phyloP scores from a whole-genome alignment of 768 basidiomycete genomes.

The Phanerodontia chrysosporium region DNA sequence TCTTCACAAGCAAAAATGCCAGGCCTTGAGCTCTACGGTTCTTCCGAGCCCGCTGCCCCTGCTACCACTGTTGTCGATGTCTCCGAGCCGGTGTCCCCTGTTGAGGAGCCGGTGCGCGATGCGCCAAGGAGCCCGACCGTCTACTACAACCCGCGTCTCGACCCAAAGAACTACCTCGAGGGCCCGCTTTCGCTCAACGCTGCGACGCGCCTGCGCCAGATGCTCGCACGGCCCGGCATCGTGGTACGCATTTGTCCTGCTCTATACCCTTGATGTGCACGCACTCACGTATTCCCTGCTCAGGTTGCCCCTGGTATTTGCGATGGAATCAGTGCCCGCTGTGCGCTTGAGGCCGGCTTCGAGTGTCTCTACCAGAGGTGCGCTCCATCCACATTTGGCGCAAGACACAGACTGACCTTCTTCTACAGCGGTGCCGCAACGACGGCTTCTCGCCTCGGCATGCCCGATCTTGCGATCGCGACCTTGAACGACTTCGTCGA shows the following conservation, averaged over 20 bases:
- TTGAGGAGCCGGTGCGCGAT: not conserved
- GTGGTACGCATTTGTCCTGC: constrained; percentile 43
- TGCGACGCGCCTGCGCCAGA: constrained; percentile 60
- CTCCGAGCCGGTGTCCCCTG: not conserved
- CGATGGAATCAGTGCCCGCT: constrained; percentile 76
- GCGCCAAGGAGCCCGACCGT: constrained; percentile 17
- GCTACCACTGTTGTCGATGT: constrained; percentile 15
- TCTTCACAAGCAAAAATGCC: constrained; percentile 16
- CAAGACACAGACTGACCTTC: not conserved
- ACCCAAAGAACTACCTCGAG: constrained; percentile 63
- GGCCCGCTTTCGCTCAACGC: constrained; percentile 67
- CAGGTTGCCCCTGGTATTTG: constrained; percentile 78
- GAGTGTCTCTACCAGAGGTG: constrained; percentile 74
- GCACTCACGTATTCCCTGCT: not conserved
- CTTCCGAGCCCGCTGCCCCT: constrained; percentile 15
- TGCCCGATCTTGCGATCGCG: constrained; percentile 77
- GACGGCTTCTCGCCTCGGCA: constrained; percentile 72
- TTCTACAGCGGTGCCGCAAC: constrained; percentile 64
- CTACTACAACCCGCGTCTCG: constrained; percentile 67
- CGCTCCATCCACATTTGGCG: constrained; percentile 1
- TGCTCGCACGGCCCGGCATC: constrained; percentile 61
- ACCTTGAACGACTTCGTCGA: constrained; percentile 75
- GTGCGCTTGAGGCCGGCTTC: constrained; percentile 78
- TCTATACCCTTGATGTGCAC: not conserved
- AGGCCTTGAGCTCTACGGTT: constrained; percentile 24